A percentile compares a stretch with the other conserved stretches of the same genome.
Evolutionary conservation across 805 yeast genomes (phyloP).

Genomic region (Kluyveromyces starmeri): DNA sequence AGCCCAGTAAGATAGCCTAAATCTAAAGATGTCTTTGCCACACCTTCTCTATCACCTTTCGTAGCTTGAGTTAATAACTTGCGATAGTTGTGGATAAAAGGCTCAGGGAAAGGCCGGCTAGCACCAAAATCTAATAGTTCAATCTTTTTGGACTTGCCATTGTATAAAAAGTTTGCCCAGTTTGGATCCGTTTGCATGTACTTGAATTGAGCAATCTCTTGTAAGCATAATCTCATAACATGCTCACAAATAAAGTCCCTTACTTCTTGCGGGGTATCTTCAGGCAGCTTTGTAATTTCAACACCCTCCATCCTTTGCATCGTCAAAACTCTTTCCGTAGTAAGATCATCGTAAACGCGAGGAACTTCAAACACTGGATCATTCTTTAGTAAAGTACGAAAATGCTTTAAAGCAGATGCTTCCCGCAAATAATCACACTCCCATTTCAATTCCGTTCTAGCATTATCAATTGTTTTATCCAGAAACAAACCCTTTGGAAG

Average conservation of each 20-base stretch:
- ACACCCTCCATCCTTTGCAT: slow-evolving; percentile 83
- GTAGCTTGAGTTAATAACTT: slow-evolving; percentile 69
- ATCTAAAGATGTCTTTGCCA: slow-evolving; percentile 54
- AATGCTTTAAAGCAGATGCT: slow-evolving; percentile 65
- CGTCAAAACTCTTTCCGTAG: slow-evolving; percentile 77
- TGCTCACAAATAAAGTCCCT: slow-evolving; percentile 75
- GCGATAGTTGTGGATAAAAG: slow-evolving; percentile 62
- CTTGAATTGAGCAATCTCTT: slow-evolving; percentile 73
- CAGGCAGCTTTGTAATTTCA: slow-evolving; percentile 69
- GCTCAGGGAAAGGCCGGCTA: slow-evolving; percentile 63
- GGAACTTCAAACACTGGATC: slow-evolving; percentile 71
- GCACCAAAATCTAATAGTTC: slow-evolving; percentile 96
- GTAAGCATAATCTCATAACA: slow-evolving; percentile 77
- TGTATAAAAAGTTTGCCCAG: slow-evolving; percentile 95
- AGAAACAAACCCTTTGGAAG: slow-evolving; percentile 87
- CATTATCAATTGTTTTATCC: slow-evolving; percentile 87
- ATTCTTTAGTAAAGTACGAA: slow-evolving; percentile 49
- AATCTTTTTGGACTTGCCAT: slow-evolving; percentile 56
- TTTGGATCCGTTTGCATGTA: slow-evolving; percentile 99
- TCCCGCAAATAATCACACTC: slow-evolving; percentile 94
- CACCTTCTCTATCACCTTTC: slow-evolving; percentile 51
- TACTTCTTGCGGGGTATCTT: slow-evolving; percentile 52
- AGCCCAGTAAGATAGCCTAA: slow-evolving; percentile 89
- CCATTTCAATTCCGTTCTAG: slow-evolving; percentile 90
- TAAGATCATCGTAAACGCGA: slow-evolving; percentile 61